Conservation (phyloP, 2,329 filamentous ascomycete genomes). For the Aspergillus fructus region DNA sequence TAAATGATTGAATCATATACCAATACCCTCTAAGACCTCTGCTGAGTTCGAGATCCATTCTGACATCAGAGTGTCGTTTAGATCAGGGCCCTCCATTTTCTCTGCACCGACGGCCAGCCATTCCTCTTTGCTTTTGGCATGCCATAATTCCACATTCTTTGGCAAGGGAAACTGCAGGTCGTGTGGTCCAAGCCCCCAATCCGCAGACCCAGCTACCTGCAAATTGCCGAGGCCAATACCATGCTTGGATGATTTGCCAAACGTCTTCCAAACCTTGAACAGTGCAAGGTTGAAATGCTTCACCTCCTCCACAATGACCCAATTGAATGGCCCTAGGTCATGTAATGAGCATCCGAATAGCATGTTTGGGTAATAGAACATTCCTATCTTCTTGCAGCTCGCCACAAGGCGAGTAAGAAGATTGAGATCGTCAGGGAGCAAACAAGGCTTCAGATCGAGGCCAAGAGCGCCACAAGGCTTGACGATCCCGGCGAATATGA, state of each 20-base stretch:
- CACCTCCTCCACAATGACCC: slow-evolving; percentile 28
- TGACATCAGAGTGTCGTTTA: too few species aligned
- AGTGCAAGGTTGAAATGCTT: slow-evolving; percentile 31
- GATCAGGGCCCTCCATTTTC: too few species aligned
- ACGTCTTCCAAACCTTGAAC: slow-evolving; percentile 21
- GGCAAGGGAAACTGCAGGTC: too few species aligned
- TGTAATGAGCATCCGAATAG: slow-evolving; percentile 15
- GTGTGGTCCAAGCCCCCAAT: too few species aligned
- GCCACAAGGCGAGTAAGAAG: slow-evolving; percentile 25
- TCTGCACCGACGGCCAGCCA: too few species aligned
- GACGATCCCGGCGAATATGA: slow-evolving; percentile 24
- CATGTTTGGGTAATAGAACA: slow-evolving; percentile 32
- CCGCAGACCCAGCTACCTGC: too few species aligned
- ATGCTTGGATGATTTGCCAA: neutral
- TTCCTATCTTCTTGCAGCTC: slow-evolving; percentile 27
- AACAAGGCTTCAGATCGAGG: slow-evolving; percentile 15
- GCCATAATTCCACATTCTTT: too few species aligned
- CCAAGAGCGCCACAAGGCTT: neutral
- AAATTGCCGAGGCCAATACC: too few species aligned
- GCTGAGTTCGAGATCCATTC: too few species aligned
- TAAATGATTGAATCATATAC: too few species aligned
- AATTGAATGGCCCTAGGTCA: slow-evolving; percentile 18
- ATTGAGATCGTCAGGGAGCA: slow-evolving; percentile 4
- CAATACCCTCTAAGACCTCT: too few species aligned
- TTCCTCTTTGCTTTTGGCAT: too few species aligned